Percentiles rank a stretch among this genome's conserved stretches.
phyloP scores from a whole-genome alignment of 2,329 filamentous ascomycete genomes.

The Monosporascus sp. region DNA sequence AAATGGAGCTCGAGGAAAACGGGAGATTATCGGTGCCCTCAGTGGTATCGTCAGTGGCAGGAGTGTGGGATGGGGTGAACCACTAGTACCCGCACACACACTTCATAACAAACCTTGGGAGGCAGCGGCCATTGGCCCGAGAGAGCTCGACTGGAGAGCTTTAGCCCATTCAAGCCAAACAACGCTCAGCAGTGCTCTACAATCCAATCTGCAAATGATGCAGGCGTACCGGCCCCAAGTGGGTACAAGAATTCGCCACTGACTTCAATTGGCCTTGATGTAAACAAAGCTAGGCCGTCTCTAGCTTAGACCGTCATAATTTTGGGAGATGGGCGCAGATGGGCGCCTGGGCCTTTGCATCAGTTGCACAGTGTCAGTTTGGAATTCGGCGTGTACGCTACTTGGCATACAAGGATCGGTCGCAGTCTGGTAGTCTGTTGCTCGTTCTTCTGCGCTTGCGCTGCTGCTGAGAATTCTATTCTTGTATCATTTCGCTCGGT shows the following conservation, averaged over 20 bases:
- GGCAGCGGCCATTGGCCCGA: background rate
- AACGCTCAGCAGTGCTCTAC: too few relatives aligned
- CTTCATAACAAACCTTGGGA: background rate
- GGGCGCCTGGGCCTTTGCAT: background rate
- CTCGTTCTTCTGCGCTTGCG: too few relatives aligned
- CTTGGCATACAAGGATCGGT: background rate
- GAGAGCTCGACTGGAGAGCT: too few relatives aligned
- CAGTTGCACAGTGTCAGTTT: background rate
- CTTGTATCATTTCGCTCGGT: too few relatives aligned
- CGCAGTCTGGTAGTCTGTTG: too few relatives aligned
- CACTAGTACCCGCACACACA: too few relatives aligned
- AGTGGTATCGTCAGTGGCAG: background rate
- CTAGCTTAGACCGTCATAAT: background rate
- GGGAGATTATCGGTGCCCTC: background rate
- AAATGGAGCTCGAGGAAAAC: background rate
- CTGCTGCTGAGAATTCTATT: too few relatives aligned
- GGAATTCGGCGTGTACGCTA: too few relatives aligned
- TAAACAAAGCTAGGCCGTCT: background rate
- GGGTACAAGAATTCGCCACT: background rate
- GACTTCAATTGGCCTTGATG: background rate
- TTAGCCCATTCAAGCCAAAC: background rate
- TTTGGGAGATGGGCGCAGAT: background rate
- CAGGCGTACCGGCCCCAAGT: background rate
- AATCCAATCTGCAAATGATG: background rate
- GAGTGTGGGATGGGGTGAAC: too few relatives aligned